These are phyloP conservation scores for Arabis alpina DNA, from an alignment of 345 rosid species.

Conservation along the genomic window DNA sequence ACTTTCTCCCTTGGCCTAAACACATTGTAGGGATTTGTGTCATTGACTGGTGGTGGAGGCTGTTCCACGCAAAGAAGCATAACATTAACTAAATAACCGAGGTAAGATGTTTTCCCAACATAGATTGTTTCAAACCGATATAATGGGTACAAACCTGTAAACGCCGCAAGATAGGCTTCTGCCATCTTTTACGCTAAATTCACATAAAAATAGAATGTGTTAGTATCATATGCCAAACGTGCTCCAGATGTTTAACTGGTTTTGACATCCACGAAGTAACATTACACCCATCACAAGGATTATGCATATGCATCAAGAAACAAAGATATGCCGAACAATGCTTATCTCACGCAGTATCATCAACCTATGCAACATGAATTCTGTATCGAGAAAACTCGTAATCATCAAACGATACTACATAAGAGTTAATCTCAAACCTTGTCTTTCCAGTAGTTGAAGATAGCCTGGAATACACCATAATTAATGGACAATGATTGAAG, in stretches of 20 bases:
- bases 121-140: not conserved
- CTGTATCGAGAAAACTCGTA: constrained; percentile 15
- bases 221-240: constrained; percentile 14
- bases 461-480: constrained; percentile 70
- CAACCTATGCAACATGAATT: constrained; percentile 10
- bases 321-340: constrained; percentile 19
- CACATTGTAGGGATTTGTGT: constrained; percentile 95
- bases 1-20: constrained; percentile 97
- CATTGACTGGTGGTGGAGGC: constrained; percentile 99
- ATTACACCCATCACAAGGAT: constrained; percentile 4
- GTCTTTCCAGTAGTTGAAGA: constrained; percentile 87
- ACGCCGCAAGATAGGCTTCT: constrained; percentile 96
- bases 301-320: constrained; percentile 22
- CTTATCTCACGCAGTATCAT: not conserved
- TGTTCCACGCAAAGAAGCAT: constrained; percentile 45
- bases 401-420: constrained; percentile 1
- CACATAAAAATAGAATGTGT: constrained; percentile 27
- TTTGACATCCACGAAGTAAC: not conserved
- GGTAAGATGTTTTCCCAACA: constrained; percentile 4
- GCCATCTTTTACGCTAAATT: constrained; percentile 92
- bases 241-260: constrained; percentile 11
- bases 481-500: constrained; percentile 66
- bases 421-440: constrained; percentile 59
- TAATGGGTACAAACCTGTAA: constrained; percentile 69
- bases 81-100: constrained; percentile 13